Evolutionary conservation across 441 rosid species (phyloP), one percentile per base, ranked within the genome.

Genomic region (Hypseocharis bilobata): DNA sequence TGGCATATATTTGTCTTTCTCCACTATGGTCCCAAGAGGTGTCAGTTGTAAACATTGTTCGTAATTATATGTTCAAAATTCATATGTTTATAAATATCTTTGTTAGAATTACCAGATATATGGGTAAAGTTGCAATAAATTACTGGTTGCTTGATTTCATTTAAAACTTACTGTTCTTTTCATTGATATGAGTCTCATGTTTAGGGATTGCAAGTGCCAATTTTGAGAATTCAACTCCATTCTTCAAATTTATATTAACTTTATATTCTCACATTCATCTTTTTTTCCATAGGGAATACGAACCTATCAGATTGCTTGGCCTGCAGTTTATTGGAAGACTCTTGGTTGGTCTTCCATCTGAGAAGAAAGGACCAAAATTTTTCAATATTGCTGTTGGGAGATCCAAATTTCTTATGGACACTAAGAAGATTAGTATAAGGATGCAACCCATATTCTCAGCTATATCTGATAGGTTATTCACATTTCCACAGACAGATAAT

Each of bases 261-360:
- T 23, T 16, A 52, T 52, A 26, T 23, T 60, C 20, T 60, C 63
- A 6, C 23, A 23, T 25, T 65, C 42, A 23, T 1, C 62, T 68
- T 64, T 57, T 70, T 76, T 72, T 69, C 34, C 42, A 36, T 81
- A 94, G 99, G 92, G 96, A 94, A 70, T 78, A 79, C 67, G 99
- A 94, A 81, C 92, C 96, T 66, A 78, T 89, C 76, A 84, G 99
- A 78, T 85, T 91, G 76, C 96, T 94, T 26, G 68, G 99, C 78
- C 83, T 94, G 86, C 97, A 94, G 81, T 89, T 94, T 75, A 76
- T 94, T 19, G 99, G 97, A 79, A 86, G 84, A 79, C 96, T 94
- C 49, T 79, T 94, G 76, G 89, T 87, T 78, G 96, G 93, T 64
- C 67, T 83, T 51, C 99, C 96, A 75, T 84, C 85, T 22, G 99